phyloP scores from a whole-genome alignment of 306 rosid genomes.

The Cucurbita maxima region DNA sequence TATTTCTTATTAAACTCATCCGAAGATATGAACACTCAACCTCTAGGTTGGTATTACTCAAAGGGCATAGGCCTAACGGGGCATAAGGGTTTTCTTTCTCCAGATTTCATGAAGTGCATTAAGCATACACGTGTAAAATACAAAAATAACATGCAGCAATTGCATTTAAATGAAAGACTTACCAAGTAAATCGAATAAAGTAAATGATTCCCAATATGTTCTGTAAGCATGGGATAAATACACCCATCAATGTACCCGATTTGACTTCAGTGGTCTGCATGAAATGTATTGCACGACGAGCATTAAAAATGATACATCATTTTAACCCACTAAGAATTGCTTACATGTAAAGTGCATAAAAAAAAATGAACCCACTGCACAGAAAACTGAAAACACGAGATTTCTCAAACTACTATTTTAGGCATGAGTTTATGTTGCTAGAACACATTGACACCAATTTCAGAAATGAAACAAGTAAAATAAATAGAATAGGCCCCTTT shows the following conservation, averaged over 20 bases:
- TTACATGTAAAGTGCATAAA: neutral
- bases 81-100: neutral
- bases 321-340: neutral
- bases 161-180: conserved; percentile 11
- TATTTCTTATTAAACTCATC: neutral
- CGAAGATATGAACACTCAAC: neutral
- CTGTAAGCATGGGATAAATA: conserved; percentile 87
- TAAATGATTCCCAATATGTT: conserved; percentile 97
- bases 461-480: neutral
- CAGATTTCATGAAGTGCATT: neutral
- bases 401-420: neutral
- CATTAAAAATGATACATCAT: conserved; percentile 1
- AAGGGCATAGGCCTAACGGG: neutral
- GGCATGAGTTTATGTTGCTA: neutral
- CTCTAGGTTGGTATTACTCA: neutral
- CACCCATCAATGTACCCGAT: conserved; percentile 96
- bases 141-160: neutral
- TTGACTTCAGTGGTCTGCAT: conserved; percentile 53
- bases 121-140: neutral
- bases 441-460: neutral
- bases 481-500: neutral
- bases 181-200: conserved; percentile 97
- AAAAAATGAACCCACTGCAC: neutral
- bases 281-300: conserved; percentile 14
- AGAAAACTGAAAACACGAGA: neutral